Evolutionary conservation across 805 yeast species (phyloP), one percentile per base, ranked within the genome.

Genomic region (Saccharomyces eubayanus): DNA sequence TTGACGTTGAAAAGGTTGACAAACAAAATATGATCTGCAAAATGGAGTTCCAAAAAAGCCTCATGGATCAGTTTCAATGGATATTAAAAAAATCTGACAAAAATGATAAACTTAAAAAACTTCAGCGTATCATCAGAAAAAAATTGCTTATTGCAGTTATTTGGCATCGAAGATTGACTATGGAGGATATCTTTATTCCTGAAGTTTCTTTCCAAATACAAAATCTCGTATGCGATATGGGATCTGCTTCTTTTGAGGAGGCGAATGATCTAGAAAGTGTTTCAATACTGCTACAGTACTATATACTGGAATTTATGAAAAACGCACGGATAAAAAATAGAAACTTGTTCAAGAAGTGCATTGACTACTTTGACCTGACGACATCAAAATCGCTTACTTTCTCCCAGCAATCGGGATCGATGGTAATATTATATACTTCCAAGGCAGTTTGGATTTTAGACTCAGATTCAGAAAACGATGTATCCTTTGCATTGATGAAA

Each of bases 361-460:
- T 60, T 1, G 14, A 21, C 5, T n/a, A 31, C 5, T 36, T 60
- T 16, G 51, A 55, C 6, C 27, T 48, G n/a, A 16, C 57, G 6
- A 47, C 52, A n/a, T 36, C 53, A 5, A 47, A 51, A 3, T 62
- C 64, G 3, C 50, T 63, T n/a, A 50, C 62, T 3, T 46, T 64
- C 14, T 55, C 63, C 5, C 68, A 63, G 48, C 54, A 58, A 21
- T 50, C 65, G 1, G 57, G 59, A n/a, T 14, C 63, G 28, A 60
- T 60, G 64, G 31, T 62, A n/a, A 55, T 57, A n/a, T 48, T 60
- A 31, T 59, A 63, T 51, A 54, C 63, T 28, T 49, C 62, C 2
- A 43, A 49, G 31, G 61, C 61, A 14, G 53, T 63, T n/a, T 45
- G 21, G 24, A 36, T 36, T n/a, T 36, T 36, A 36, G 43, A 36